A percentile compares a stretch with the other conserved stretches of the same genome.
Conservation (phyloP, 2,329 filamentous ascomycete genomes). For the Venturia nashicola region DNA sequence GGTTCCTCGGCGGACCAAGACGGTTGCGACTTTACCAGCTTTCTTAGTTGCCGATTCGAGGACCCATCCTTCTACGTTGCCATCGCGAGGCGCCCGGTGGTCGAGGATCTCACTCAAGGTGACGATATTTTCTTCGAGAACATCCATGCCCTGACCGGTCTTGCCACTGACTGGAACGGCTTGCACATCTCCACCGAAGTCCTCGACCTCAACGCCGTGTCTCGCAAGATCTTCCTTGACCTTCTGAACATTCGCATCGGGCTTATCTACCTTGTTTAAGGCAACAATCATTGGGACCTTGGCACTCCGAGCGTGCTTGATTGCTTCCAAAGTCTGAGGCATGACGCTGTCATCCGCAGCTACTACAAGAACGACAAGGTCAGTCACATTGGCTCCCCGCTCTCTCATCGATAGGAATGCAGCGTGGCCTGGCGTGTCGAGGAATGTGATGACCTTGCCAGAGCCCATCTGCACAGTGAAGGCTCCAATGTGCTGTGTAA, state of each 20-base stretch:
- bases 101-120: constrained; percentile 84
- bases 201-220: constrained; percentile 82
- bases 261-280: constrained; percentile 94
- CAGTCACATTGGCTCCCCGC: constrained; percentile 87
- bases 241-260: constrained; percentile 63
- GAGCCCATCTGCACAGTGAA: constrained; percentile 79
- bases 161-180: constrained; percentile 86
- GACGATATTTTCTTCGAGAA: constrained; percentile 82
- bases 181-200: constrained; percentile 89
- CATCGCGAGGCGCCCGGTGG: constrained; percentile 65
- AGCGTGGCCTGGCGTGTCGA: constrained; percentile 92
- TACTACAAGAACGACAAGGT: constrained; percentile 91
- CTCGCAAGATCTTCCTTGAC: constrained; percentile 80
- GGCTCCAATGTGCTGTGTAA: constrained; percentile 96
- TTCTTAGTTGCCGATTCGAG: constrained; percentile 83
- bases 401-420: constrained; percentile 95
- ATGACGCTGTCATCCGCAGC: constrained; percentile 96
- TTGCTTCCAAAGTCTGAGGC: constrained; percentile 89
- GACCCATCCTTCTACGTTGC: constrained; percentile 82
- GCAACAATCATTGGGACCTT: constrained; percentile 94
- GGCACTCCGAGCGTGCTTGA: constrained; percentile 81
- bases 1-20: constrained; percentile 80
- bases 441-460: constrained; percentile 86
- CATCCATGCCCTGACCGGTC: constrained; percentile 81
- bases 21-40: constrained; percentile 72